Percentiles rank a stretch among this genome's conserved stretches.
Evolutionary conservation across 2,329 filamentous ascomycete species (phyloP).

Genomic region (Phyllachora maydis): DNA sequence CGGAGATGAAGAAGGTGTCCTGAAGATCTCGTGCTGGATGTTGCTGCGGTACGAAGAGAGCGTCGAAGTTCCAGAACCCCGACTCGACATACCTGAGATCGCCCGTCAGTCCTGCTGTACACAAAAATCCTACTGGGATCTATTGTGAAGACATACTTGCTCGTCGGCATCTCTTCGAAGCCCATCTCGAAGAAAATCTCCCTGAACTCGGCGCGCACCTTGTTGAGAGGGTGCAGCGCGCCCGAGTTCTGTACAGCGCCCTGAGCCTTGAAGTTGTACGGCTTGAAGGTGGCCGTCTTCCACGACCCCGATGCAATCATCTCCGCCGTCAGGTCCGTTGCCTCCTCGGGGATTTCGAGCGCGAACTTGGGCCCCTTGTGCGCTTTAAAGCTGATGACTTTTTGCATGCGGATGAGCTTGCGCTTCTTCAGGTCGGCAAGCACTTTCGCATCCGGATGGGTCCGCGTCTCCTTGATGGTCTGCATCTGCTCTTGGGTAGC

Average conservation of each 20-base stretch:
- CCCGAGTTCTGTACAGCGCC: conserved; percentile 40
- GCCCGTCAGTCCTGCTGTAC: no score
- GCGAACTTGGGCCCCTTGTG: conserved; percentile 77
- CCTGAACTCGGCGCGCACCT: conserved; percentile 87
- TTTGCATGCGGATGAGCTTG: conserved; percentile 69
- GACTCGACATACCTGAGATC: conserved; percentile 87
- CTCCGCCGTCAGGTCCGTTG: conserved; percentile 85
- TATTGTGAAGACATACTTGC: no score
- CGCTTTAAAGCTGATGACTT: conserved; percentile 69
- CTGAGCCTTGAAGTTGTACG: conserved; percentile 31
- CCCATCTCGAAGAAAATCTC: conserved; percentile 99
- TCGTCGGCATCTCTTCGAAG: conserved; percentile 95
- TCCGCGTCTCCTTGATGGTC: conserved; percentile 47
- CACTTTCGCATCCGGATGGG: conserved; percentile 52
- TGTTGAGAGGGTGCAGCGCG: conserved; percentile 57
- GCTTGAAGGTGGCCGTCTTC: conserved; percentile 85
- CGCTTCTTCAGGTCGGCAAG: conserved; percentile 75
- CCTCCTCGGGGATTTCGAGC: conserved; percentile 73
- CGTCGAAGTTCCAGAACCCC: conserved; percentile 98
- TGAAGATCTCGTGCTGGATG: conserved; percentile 93
- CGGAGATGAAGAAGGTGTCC: conserved; percentile 92
- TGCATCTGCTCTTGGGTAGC: conserved; percentile 56
- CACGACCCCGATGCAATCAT: conserved; percentile 78
- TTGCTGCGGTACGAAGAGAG: conserved; percentile 91
- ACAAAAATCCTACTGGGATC: no score